Conservation (phyloP, 768 basidiomycete species). For the Lyophyllum shimeji region DNA sequence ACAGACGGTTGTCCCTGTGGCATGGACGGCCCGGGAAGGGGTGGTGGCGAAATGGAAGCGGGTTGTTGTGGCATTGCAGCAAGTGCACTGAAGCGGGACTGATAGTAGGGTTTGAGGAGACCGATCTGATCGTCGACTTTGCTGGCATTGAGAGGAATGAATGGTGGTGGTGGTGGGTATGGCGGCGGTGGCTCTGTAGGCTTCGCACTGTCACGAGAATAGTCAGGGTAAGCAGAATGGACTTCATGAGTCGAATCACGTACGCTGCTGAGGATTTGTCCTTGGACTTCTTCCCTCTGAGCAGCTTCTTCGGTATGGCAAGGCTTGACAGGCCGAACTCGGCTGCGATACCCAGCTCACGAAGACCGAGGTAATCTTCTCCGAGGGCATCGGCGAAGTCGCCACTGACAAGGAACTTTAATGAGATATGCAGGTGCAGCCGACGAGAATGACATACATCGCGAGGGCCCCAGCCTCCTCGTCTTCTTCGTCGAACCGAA, state of each 20-base stretch:
- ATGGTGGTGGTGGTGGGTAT: conserved; percentile 83
- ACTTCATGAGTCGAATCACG: conserved; percentile 19
- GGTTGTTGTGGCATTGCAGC: conserved; percentile 26
- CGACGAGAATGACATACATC: conserved; percentile 34
- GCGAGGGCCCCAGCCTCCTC: conserved; percentile 62
- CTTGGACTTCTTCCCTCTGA: conserved; percentile 60
- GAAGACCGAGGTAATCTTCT: conserved; percentile 90
- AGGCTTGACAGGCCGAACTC: conserved; percentile 82
- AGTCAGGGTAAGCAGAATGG: background rate
- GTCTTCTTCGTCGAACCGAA: conserved; percentile 48
- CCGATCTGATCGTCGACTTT: conserved; percentile 82
- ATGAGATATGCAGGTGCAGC: background rate
- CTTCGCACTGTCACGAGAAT: conserved; percentile 43
- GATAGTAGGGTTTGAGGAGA: conserved; percentile 76
- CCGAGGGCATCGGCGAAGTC: conserved; percentile 87
- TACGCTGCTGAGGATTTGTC: conserved; percentile 46
- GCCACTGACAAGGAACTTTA: conserved; percentile 47
- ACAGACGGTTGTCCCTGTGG: conserved; percentile 18
- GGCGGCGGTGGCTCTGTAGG: conserved; percentile 77
- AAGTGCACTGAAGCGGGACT: conserved; percentile 49
- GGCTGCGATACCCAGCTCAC: conserved; percentile 83
- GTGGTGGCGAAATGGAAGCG: conserved; percentile 18
- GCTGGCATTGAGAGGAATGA: conserved; percentile 65
- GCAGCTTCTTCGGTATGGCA: conserved; percentile 73
- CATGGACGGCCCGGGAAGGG: conserved; percentile 12